These are phyloP conservation scores for Hansenula sp. DNA, from an alignment of 1,139 yeast species.

Conservation along the genomic window DNA sequence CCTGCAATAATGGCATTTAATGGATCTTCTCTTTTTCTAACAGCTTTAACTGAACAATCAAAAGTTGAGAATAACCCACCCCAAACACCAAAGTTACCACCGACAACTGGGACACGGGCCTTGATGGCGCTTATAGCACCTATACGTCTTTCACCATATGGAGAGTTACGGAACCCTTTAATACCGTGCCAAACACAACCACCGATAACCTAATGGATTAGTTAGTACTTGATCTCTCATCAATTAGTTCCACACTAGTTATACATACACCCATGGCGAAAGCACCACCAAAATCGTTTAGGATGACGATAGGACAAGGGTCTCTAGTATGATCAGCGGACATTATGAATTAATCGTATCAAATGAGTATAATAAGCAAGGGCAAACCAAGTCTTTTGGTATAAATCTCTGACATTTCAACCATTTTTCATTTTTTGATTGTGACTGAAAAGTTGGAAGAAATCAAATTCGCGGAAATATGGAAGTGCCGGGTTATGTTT, in stretches of 20 bases:
- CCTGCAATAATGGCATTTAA: slow-evolving; percentile 99
- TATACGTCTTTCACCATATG: slow-evolving; percentile 88
- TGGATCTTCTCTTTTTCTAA: slow-evolving; percentile 97
- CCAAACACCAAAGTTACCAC: slow-evolving; percentile 99
- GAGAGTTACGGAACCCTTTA: slow-evolving; percentile 97
- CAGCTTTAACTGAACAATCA: slow-evolving; percentile 93
- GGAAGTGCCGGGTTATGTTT: no score
- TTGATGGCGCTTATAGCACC: slow-evolving; percentile 91
- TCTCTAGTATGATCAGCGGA: slow-evolving; percentile 98
- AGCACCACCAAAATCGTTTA: slow-evolving; percentile 98
- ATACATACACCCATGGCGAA: slow-evolving; percentile 83
- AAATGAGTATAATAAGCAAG: background rate
- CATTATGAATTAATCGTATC: slow-evolving; percentile 32
- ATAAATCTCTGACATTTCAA: no score
- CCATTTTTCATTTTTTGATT: background rate
- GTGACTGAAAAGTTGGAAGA: background rate
- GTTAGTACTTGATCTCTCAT: no score
- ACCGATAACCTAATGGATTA: slow-evolving; percentile 57
- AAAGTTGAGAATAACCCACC: slow-evolving; percentile 96
- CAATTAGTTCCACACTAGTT: no score
- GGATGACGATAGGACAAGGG: slow-evolving; percentile 96
- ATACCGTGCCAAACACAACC: slow-evolving; percentile 99
- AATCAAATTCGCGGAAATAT: no score
- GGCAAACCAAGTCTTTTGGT: no score
- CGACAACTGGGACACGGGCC: slow-evolving; percentile 97